These are phyloP conservation scores for Volutella citrinella DNA, from an alignment of 2,329 filamentous ascomycete genomes.

Conservation along the genomic window DNA sequence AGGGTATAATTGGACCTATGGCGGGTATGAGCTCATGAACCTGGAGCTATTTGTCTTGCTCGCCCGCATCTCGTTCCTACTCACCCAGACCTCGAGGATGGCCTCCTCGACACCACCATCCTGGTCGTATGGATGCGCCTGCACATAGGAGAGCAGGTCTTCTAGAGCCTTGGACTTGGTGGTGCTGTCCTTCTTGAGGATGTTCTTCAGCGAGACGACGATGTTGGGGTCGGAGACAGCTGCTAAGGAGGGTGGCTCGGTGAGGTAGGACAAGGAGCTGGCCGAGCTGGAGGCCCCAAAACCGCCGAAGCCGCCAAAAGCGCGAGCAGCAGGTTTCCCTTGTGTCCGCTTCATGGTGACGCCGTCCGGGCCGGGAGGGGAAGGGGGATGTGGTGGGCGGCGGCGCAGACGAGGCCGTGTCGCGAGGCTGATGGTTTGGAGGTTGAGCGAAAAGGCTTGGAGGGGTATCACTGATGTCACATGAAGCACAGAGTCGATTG, in stretches of 20 bases:
- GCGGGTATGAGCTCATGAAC: background rate
- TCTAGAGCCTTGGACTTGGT: slow-evolving; percentile 91
- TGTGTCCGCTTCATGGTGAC: slow-evolving; percentile 27
- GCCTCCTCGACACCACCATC: slow-evolving; percentile 71
- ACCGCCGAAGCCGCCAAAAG: slow-evolving; percentile 23
- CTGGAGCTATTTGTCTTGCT: background rate
- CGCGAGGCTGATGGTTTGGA: too few relatives aligned
- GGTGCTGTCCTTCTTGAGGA: slow-evolving; percentile 87
- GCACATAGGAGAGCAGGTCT: slow-evolving; percentile 68
- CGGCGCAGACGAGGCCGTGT: too few relatives aligned
- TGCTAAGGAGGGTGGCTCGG: slow-evolving; percentile 79
- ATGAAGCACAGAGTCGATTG: too few relatives aligned
- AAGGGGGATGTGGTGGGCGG: slow-evolving; percentile 5
- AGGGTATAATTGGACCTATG: slow-evolving; percentile 79
- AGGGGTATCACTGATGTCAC: too few relatives aligned
- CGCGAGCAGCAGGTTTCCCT: slow-evolving; percentile 23
- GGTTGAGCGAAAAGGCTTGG: too few relatives aligned
- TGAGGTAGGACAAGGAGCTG: slow-evolving; percentile 74
- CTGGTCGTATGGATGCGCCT: slow-evolving; percentile 48
- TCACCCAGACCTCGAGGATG: slow-evolving; percentile 84
- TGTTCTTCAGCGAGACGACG: slow-evolving; percentile 87
- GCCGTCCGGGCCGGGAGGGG: slow-evolving; percentile 4
- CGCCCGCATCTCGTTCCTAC: slow-evolving; percentile 7
- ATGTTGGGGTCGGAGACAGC: slow-evolving; percentile 75
- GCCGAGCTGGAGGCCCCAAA: slow-evolving; percentile 37